Evolutionary conservation across 768 basidiomycete genomes (phyloP), one percentile per base, ranked within the genome.

Genomic region (Jaapia argillacea): DNA sequence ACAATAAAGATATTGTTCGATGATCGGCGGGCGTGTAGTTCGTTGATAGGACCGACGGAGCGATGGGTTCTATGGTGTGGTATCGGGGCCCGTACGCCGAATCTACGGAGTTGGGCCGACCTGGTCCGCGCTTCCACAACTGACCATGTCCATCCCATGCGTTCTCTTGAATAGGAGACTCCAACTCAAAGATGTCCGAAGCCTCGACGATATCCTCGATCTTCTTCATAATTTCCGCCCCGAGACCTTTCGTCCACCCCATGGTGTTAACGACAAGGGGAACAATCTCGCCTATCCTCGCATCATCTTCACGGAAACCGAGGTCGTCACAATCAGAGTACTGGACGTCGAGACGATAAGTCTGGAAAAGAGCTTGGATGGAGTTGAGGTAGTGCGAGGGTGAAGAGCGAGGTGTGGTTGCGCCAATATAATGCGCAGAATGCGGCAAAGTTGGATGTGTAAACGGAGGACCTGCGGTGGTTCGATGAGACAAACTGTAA

Each of bases 201-300:
- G 87, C 76, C 20, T 73, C 67, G 4, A 78, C 63, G 25, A 79
- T 62, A 6, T 72, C 72, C 51, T 92, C 81, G 39, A 99, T 81
- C 48, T 74, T 74, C 12, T 57, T 58, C 2, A 78, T 74, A 7
- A 98, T 63, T 52, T 94, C 87, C 13, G 78, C 81, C 3, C 94
- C 94, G 2, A 96, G 75, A 5, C 94, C 94, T 58, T 93, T 97
- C 4, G 75, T 75, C 94, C 94, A 99, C 2, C 94, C 94, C 79
- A 94, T 93, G 0, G 88, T 97, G 58, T 98, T 99, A 42, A 98
- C 75, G 13, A 97, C 77, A 14, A 97, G 74, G 0, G 94, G 94
- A 4, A 92, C 75, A 22, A 63, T 47, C 40, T 83, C 78, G 4
- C 57, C 52, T 20, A 83, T 70, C 33, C 74, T 68, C 24, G 49